Evolutionary conservation across 2,329 filamentous ascomycete genomes (phyloP).

Genomic region (Aspergillus puulaauensis): DNA sequence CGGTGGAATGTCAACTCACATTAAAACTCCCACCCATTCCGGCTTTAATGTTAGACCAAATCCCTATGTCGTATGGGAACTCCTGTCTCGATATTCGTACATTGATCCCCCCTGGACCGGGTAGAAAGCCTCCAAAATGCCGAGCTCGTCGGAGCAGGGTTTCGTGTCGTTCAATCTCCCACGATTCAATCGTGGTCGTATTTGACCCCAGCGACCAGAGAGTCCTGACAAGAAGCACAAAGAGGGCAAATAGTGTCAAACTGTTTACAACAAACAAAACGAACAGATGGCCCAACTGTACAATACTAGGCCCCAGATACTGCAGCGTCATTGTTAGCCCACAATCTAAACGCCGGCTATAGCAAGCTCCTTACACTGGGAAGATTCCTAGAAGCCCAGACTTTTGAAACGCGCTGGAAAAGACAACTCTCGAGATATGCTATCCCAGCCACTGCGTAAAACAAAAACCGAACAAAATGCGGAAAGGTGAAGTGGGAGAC

Average conservation of each 20-base stretch:
- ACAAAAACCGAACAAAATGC: conserved; percentile 64
- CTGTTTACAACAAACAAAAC: conserved; percentile 54
- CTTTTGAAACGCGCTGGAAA: conserved; percentile 49
- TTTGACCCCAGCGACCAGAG: conserved; percentile 58
- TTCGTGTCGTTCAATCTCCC: conserved; percentile 56
- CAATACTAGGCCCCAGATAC: conserved; percentile 58
- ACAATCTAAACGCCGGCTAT: background rate
- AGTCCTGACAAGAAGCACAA: conserved; percentile 54
- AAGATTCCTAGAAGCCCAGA: conserved; percentile 57
- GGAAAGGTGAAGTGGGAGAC: conserved; percentile 66
- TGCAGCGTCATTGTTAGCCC: conserved; percentile 25
- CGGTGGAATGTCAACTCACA: conserved; percentile 24
- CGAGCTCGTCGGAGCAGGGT: conserved; percentile 47
- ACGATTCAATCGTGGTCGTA: conserved; percentile 64
- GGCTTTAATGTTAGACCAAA: conserved; percentile 59
- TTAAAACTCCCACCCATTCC: conserved; percentile 58
- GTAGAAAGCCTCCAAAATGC: conserved; percentile 57
- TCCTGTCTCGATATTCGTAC: conserved; percentile 60
- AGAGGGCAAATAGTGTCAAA: conserved; percentile 56
- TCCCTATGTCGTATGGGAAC: conserved; percentile 66
- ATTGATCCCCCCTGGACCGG: conserved; percentile 56
- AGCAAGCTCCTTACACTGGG: conserved; percentile 51
- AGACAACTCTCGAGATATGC: conserved; percentile 56
- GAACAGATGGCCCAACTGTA: conserved; percentile 57
- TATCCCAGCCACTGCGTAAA: conserved; percentile 60